Conservation (phyloP, 768 basidiomycete genomes). For the Auricularia cornea region DNA sequence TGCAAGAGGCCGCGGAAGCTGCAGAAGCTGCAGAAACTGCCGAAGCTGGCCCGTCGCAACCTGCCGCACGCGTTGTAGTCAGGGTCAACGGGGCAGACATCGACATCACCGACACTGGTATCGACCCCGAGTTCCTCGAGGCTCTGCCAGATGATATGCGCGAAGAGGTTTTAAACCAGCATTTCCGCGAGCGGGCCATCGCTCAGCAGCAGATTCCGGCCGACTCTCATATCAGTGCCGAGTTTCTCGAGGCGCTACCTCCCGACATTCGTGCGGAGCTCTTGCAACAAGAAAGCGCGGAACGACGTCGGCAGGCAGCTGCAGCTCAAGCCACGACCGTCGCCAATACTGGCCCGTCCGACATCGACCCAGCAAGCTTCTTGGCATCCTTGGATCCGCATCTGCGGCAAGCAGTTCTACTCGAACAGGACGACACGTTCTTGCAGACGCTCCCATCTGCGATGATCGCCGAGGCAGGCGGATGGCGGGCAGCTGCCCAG, state of each 20-base stretch:
- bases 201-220: constrained; percentile 58
- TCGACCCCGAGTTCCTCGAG: constrained; percentile 96
- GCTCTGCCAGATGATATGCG: constrained; percentile 98
- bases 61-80: constrained; percentile 60
- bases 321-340: constrained; percentile 29
- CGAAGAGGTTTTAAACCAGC: constrained; percentile 95
- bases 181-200: constrained; percentile 84
- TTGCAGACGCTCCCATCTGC: constrained; percentile 74
- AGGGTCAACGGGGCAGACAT: constrained; percentile 86
- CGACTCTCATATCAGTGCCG: constrained; percentile 85
- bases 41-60: constrained; percentile 24
- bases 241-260: constrained; percentile 94
- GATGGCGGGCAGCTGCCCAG: constrained; percentile 50
- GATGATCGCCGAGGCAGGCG: constrained; percentile 77
- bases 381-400: constrained; percentile 87
- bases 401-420: constrained; percentile 80
- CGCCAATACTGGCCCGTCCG: constrained; percentile 35
- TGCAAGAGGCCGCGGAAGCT: constrained; percentile 13
- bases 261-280: constrained; percentile 96
- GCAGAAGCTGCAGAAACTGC: constrained; percentile 29
- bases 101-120: constrained; percentile 97
- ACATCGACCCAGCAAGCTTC: constrained; percentile 85
- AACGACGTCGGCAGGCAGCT: constrained; percentile 40
- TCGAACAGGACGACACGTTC: constrained; percentile 83
- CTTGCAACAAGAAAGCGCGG: constrained; percentile 86